Evolutionary conservation across 176 grass and related monocot genomes (phyloP).

Genomic region (Hordeum marinum): DNA sequence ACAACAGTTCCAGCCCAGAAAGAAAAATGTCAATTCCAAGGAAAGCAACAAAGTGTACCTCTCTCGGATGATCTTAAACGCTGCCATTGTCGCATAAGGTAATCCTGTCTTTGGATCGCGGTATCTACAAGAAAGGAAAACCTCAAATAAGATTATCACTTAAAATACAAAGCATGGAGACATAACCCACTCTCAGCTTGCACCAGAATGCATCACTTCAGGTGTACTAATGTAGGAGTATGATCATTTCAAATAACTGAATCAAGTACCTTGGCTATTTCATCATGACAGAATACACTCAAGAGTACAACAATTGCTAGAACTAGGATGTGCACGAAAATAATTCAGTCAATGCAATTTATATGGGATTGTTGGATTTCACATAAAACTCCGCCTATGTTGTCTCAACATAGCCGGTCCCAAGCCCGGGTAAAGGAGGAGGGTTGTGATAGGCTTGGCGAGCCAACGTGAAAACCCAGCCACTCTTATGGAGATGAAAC

Average conservation of each 20-base stretch:
- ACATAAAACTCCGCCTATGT: too few relatives aligned
- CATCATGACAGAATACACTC: background rate
- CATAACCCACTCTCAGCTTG: background rate
- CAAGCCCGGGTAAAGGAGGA: too few relatives aligned
- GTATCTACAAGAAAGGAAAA: conserved; percentile 56
- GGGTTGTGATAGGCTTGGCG: too few relatives aligned
- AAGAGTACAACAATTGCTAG: background rate
- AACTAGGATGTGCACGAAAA: background rate
- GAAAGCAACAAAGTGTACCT: conserved; percentile 33
- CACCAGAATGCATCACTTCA: conserved; percentile 10
- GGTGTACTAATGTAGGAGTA: background rate
- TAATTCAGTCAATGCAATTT: background rate
- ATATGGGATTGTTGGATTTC: background rate
- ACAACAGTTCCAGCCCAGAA: background rate
- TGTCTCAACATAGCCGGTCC: too few relatives aligned
- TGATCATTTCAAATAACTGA: conserved; percentile 21
- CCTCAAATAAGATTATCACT: conserved; percentile 17
- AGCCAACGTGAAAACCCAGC: too few relatives aligned
- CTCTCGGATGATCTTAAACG: conserved; percentile 79
- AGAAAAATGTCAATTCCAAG: background rate
- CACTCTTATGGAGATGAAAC: too few relatives aligned
- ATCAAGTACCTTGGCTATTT: background rate
- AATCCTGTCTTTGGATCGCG: conserved; percentile 86
- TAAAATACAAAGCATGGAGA: conserved; percentile 8
- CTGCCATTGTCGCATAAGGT: conserved; percentile 83